Evolutionary conservation across 495 filamentous ascomycete genomes (phyloP).

Genomic region (Achaetomiella virescens): DNA sequence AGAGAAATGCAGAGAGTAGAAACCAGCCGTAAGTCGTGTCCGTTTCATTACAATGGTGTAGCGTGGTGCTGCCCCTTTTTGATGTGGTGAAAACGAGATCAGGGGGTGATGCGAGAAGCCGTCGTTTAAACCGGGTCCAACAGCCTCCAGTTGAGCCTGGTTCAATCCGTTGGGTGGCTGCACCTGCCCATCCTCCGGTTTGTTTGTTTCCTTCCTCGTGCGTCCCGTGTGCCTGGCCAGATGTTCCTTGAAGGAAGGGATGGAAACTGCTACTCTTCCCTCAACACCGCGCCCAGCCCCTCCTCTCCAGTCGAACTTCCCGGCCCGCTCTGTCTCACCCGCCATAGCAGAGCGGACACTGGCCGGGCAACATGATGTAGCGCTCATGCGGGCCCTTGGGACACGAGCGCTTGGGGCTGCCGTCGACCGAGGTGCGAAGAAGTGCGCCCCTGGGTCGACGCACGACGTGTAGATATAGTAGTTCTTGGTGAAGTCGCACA

Average conservation of each 20-base stretch:
- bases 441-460: slow-evolving; percentile 58
- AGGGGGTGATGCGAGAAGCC: no score
- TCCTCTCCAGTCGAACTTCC: no score
- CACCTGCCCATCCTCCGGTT: neutral
- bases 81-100: no score
- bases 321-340: slow-evolving; percentile 16
- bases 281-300: no score
- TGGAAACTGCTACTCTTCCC: no score
- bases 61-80: neutral
- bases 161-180: no score
- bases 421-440: slow-evolving; percentile 62
- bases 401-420: slow-evolving; percentile 54
- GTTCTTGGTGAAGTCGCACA: slow-evolving; percentile 75
- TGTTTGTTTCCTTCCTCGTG: neutral
- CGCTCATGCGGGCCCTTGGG: slow-evolving; percentile 66
- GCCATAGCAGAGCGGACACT: slow-evolving; percentile 58
- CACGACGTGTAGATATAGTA: slow-evolving; percentile 72
- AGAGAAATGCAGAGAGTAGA: neutral
- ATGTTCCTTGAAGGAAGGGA: no score
- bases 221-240: neutral
- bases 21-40: neutral
- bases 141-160: no score
- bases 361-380: slow-evolving; percentile 62
- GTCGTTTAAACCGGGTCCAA: no score
- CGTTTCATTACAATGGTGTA: slow-evolving; percentile 5